phyloP scores from a whole-genome alignment of 768 basidiomycete species.

The Serendipita indica region DNA sequence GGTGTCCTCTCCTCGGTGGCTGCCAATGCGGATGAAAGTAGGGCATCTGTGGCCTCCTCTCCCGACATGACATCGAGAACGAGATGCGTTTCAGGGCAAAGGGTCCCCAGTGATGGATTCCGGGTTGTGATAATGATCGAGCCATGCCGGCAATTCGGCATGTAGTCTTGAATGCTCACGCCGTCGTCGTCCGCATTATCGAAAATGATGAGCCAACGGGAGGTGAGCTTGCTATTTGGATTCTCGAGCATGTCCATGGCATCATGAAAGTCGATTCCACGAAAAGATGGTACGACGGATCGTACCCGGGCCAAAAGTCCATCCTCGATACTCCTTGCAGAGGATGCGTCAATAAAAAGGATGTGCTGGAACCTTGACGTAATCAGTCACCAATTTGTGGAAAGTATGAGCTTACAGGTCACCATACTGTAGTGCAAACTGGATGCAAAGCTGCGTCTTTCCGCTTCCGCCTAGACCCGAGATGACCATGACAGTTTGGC shows the following conservation, averaged over 20 bases:
- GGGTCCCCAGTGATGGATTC: background rate
- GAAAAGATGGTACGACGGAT: background rate
- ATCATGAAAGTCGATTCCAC: background rate
- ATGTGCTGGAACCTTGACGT: background rate
- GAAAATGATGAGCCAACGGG: background rate
- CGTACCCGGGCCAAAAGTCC: background rate
- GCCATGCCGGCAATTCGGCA: background rate
- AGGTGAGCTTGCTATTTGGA: background rate
- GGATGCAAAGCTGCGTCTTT: background rate
- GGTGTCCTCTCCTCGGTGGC: background rate
- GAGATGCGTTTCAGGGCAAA: background rate
- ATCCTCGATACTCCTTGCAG: background rate
- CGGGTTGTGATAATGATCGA: background rate
- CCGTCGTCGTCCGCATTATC: background rate
- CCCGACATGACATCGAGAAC: conserved; percentile 5
- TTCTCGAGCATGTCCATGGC: background rate
- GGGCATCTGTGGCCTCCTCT: background rate
- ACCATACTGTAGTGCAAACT: background rate
- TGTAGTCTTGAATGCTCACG: background rate
- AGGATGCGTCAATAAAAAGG: background rate
- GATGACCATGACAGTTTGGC: background rate
- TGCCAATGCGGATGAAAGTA: background rate
- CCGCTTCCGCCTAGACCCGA: background rate
- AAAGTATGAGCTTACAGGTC: background rate
- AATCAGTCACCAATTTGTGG: background rate